phyloP scores from a whole-genome alignment of 2,329 filamentous ascomycete species.

The Fusarium floridanum region DNA sequence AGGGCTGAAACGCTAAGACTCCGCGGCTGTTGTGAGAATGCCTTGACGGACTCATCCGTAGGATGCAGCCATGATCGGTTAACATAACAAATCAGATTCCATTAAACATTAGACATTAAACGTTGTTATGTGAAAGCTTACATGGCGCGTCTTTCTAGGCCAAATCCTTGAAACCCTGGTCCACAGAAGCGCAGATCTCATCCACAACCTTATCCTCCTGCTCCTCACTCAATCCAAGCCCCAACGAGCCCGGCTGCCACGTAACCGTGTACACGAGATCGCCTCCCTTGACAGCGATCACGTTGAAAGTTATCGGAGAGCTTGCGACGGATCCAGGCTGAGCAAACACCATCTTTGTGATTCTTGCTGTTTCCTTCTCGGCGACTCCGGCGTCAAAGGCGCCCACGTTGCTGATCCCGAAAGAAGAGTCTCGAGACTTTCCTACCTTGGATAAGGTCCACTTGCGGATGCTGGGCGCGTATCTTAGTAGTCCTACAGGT shows the following conservation, averaged over 20 bases:
- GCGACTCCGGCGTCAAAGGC: slow-evolving; percentile 16
- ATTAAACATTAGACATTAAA: slow-evolving; percentile 7
- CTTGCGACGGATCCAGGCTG: slow-evolving; percentile 40
- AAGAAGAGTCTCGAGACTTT: slow-evolving; percentile 37
- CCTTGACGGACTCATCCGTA: background rate
- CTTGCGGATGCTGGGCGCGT: slow-evolving; percentile 36
- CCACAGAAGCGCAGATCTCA: slow-evolving; percentile 28
- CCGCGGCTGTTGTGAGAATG: background rate
- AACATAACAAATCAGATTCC: background rate
- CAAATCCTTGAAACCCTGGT: slow-evolving; percentile 29
- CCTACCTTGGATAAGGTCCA: slow-evolving; percentile 42
- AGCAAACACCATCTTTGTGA: slow-evolving; percentile 41
- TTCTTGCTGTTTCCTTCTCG: background rate
- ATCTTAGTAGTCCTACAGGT: slow-evolving; percentile 39
- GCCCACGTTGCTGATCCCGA: slow-evolving; percentile 44
- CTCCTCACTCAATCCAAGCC: slow-evolving; percentile 25
- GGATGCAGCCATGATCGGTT: background rate
- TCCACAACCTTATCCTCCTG: slow-evolving; percentile 38
- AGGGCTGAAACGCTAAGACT: background rate
- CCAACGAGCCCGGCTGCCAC: slow-evolving; percentile 43
- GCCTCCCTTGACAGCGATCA: slow-evolving; percentile 35
- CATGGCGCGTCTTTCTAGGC: slow-evolving; percentile 14
- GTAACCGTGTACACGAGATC: slow-evolving; percentile 41
- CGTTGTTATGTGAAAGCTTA: background rate
- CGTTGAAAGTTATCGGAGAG: slow-evolving; percentile 39